Conservation (phyloP, 495 filamentous ascomycete genomes). For the Aspergillus cristatus region DNA sequence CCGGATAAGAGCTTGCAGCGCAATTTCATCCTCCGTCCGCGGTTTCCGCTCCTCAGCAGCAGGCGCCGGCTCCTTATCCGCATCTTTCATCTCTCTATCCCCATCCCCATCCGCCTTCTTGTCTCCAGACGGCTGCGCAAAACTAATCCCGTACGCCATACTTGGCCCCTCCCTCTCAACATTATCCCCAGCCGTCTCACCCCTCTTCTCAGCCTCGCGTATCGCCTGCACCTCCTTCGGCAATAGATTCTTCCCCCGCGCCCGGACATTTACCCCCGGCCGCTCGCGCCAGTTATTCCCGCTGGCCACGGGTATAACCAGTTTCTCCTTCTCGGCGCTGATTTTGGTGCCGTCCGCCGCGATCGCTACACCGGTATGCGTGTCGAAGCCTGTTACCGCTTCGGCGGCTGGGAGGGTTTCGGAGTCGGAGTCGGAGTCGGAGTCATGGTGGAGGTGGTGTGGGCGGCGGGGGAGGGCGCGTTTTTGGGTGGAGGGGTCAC, state of each 20-base stretch:
- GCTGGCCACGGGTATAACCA: slow-evolving; percentile 57
- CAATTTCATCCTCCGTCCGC: slow-evolving; percentile 63
- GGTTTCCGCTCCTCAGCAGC: slow-evolving; percentile 16
- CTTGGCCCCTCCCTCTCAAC: slow-evolving; percentile 30
- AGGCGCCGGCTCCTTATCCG: slow-evolving; percentile 14
- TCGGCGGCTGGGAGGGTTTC: slow-evolving; percentile 29
- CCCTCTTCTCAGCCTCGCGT: slow-evolving; percentile 27
- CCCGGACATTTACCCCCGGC: slow-evolving; percentile 33
- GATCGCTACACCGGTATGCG: slow-evolving; percentile 45
- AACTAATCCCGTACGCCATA: slow-evolving; percentile 39
- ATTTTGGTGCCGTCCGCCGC: slow-evolving; percentile 23
- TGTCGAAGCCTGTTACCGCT: slow-evolving; percentile 52
- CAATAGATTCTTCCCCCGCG: slow-evolving; percentile 43
- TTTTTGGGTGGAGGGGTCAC: slow-evolving; percentile 7
- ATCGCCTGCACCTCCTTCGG: slow-evolving; percentile 42
- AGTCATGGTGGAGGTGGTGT: slow-evolving; percentile 26
- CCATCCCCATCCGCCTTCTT: slow-evolving; percentile 1
- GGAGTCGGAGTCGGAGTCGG: slow-evolving; percentile 39
- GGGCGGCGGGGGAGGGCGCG: slow-evolving; percentile 27
- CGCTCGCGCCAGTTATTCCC: slow-evolving; percentile 67
- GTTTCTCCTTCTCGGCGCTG: slow-evolving; percentile 31
- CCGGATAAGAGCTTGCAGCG: slow-evolving; percentile 64
- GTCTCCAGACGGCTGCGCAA: slow-evolving; percentile 20
- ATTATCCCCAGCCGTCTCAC: slow-evolving; percentile 19
- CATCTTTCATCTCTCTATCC: slow-evolving; percentile 7